A percentile compares a stretch with the other conserved stretches of the same genome.
Conservation (phyloP, 805 yeast species). For the Saccharomycopsis sp. region DNA sequence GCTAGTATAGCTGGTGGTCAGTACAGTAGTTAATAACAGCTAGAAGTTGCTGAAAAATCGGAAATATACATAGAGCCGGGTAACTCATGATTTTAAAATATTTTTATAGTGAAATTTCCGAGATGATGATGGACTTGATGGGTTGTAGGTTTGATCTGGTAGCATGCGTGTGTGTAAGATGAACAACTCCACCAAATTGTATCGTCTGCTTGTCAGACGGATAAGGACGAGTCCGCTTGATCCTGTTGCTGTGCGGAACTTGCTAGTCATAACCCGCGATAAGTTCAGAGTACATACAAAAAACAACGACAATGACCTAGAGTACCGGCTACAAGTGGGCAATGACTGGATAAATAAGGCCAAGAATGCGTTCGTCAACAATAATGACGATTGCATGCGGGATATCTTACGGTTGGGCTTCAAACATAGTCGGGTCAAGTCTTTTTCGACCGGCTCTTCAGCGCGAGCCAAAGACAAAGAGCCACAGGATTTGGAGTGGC, state of each 20-base stretch:
- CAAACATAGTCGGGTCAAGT: not conserved
- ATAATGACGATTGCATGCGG: not conserved
- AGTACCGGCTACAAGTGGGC: not conserved
- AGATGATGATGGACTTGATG: too few species aligned
- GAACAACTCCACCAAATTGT: not conserved
- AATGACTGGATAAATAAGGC: not conserved
- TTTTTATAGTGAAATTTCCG: too few species aligned
- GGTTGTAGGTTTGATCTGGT: too few species aligned
- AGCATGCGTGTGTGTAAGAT: not conserved
- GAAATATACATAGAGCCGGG: too few species aligned
- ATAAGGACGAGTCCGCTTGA: not conserved
- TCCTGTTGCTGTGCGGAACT: not conserved
- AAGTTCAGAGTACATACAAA: not conserved
- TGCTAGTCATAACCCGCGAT: not conserved
- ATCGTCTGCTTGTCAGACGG: not conserved
- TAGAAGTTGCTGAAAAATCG: too few species aligned
- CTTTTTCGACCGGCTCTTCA: not conserved
- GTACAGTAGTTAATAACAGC: too few species aligned
- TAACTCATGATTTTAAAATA: too few species aligned
- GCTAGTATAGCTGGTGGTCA: too few species aligned
- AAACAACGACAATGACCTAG: not conserved
- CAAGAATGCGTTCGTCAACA: not conserved
- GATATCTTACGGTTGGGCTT: not conserved
- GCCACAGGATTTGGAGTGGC: not conserved
- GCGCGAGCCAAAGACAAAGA: too few species aligned